Conservation (phyloP, 2,329 filamentous ascomycete genomes). For the Lachnellula arida region DNA sequence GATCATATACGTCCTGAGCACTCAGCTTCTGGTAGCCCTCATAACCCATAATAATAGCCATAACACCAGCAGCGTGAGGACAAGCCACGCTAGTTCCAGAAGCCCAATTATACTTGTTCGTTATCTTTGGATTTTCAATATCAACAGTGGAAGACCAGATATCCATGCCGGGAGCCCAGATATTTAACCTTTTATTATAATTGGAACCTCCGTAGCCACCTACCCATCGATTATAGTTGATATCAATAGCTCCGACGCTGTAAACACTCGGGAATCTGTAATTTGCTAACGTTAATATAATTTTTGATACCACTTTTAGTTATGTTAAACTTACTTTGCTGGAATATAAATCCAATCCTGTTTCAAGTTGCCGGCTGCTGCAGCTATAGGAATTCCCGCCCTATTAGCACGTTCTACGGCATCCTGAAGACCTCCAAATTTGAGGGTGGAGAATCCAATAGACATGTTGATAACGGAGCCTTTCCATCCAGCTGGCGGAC, state of each 20-base stretch:
- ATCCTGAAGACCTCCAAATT: neutral
- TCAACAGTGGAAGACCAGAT: neutral
- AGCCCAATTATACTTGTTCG: neutral
- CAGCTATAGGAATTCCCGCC: neutral
- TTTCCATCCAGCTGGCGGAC: neutral
- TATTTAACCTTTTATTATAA: neutral
- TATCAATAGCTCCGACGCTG: constrained; percentile 1
- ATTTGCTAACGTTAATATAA: neutral
- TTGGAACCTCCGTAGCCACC: neutral
- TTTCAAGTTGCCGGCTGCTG: neutral
- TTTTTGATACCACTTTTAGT: neutral
- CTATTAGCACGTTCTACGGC: neutral
- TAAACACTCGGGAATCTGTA: neutral
- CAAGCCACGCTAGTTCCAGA: constrained; percentile 1
- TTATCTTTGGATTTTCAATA: neutral
- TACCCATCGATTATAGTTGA: neutral
- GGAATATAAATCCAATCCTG: neutral
- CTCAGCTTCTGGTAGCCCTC: neutral
- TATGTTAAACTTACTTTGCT: neutral
- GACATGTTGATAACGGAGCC: constrained; percentile 3
- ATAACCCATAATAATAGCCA: constrained; percentile 1
- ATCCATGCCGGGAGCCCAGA: neutral
- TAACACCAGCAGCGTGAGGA: constrained; percentile 1
- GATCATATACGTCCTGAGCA: neutral
- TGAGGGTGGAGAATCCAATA: neutral